A percentile compares a stretch with the other conserved stretches of the same genome.
Evolutionary conservation across 768 basidiomycete genomes (phyloP).

Genomic region (Boletus insuetus): DNA sequence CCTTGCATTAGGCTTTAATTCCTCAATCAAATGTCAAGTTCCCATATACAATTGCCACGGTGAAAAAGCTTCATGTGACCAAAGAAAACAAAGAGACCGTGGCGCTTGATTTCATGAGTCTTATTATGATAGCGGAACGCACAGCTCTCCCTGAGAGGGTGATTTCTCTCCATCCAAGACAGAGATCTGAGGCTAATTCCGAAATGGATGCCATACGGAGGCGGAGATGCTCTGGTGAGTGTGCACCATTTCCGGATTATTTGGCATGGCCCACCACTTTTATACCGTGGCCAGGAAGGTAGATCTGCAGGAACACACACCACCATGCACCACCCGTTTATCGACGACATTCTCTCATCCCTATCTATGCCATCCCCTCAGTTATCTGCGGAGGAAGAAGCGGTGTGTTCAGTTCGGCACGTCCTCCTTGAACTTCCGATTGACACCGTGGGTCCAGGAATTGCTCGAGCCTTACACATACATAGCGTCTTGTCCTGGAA

Average conservation of each 20-base stretch:
- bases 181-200: constrained; percentile 1
- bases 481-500: constrained; percentile 80
- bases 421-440: neutral
- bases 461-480: constrained; percentile 89
- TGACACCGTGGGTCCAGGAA: constrained; percentile 27
- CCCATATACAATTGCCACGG: neutral
- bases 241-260: constrained; percentile 8
- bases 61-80: neutral
- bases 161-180: constrained; percentile 1
- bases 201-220: constrained; percentile 3
- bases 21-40: neutral
- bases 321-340: constrained; percentile 29
- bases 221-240: neutral
- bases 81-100: neutral
- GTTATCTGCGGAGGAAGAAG: constrained; percentile 22
- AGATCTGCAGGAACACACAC: neutral
- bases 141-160: neutral
- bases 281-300: constrained; percentile 7
- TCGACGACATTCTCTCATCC: constrained; percentile 39
- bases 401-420: constrained; percentile 13
- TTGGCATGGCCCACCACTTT: neutral
- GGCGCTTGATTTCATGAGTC: constrained; percentile 9
- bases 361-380: constrained; percentile 25
- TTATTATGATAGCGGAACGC: constrained; percentile 10
- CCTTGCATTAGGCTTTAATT: neutral